phyloP scores from a whole-genome alignment of 2,329 filamentous ascomycete genomes.

The Exophiala sideris region DNA sequence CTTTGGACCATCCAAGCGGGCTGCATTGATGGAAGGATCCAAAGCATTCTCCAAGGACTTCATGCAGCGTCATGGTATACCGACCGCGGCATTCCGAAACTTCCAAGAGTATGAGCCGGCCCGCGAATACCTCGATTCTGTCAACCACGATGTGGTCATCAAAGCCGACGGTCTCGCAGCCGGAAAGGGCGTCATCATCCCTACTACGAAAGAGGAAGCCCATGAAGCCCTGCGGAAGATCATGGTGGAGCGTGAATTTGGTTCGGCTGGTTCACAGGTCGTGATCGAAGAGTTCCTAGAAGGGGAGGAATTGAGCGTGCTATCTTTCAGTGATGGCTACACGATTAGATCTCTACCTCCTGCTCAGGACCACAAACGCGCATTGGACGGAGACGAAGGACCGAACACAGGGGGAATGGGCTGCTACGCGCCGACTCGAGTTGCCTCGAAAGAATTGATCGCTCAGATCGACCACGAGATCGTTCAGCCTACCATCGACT shows the following conservation, averaged over 20 bases:
- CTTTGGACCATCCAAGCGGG: conserved; percentile 81
- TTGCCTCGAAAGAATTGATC: conserved; percentile 71
- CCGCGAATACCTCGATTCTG: conserved; percentile 66
- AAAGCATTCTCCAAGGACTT: conserved; percentile 98
- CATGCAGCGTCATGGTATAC: conserved; percentile 86
- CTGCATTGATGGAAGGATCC: conserved; percentile 88
- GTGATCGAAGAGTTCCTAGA: conserved; percentile 93
- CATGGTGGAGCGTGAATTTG: conserved; percentile 86
- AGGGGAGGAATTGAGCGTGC: conserved; percentile 86
- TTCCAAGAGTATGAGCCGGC: conserved; percentile 75
- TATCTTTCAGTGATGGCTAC: conserved; percentile 88
- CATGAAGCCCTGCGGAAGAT: conserved; percentile 78
- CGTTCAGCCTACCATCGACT: conserved; percentile 83
- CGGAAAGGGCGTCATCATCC: conserved; percentile 93
- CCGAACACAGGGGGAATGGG: conserved; percentile 98
- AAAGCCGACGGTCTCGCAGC: conserved; percentile 90
- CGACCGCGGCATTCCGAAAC: conserved; percentile 87
- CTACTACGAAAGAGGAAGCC: conserved; percentile 76
- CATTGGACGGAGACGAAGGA: conserved; percentile 83
- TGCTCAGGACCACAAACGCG: conserved; percentile 95
- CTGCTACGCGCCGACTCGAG: conserved; percentile 87
- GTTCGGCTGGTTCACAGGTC: conserved; percentile 79
- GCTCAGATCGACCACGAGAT: conserved; percentile 75
- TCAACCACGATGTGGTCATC: conserved; percentile 77
- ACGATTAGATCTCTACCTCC: conserved; percentile 79